These are phyloP conservation scores for Hymenochaete sp. DNA, from an alignment of 1,284 basidiomycete species.

Conservation along the genomic window DNA sequence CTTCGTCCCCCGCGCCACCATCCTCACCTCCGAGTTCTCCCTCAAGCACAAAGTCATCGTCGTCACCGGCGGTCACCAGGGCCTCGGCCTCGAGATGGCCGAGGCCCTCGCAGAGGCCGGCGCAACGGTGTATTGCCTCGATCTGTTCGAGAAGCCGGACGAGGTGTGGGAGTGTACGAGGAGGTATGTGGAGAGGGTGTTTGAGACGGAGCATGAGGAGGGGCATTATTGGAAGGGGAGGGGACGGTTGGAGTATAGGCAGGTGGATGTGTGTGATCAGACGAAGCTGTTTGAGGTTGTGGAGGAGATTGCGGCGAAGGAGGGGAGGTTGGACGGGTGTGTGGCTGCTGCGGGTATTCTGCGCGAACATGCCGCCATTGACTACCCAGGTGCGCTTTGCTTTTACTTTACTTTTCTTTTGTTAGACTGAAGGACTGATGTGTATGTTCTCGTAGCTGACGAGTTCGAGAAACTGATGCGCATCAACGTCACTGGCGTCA, in stretches of 20 bases:
- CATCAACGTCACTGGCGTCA: constrained; percentile 70
- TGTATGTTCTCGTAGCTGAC: too few relatives aligned
- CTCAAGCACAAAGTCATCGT: constrained; percentile 65
- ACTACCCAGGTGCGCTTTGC: too few relatives aligned
- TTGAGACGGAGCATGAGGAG: constrained; percentile 32
- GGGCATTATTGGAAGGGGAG: too few relatives aligned
- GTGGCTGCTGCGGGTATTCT: constrained; percentile 74
- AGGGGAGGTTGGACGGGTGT: constrained; percentile 63
- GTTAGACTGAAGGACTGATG: too few relatives aligned
- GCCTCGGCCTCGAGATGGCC: constrained; percentile 78
- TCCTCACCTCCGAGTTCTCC: constrained; percentile 62
- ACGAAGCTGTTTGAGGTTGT: constrained; percentile 44
- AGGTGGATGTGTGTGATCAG: constrained; percentile 59
- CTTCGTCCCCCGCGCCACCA: constrained; percentile 34
- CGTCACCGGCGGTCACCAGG: constrained; percentile 73
- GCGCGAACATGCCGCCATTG: constrained; percentile 54
- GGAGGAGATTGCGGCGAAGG: constrained; percentile 53
- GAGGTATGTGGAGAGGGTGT: constrained; percentile 44
- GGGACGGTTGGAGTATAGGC: constrained; percentile 58
- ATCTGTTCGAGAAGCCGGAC: constrained; percentile 57
- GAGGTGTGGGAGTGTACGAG: constrained; percentile 56
- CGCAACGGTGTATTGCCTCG: constrained; percentile 70
- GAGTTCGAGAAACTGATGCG: constrained; percentile 61
- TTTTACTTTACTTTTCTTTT: too few relatives aligned
- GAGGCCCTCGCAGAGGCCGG: constrained; percentile 71